These are phyloP conservation scores for Hortiboletus campestris DNA, from an alignment of 768 basidiomycete genomes.

Conservation along the genomic window DNA sequence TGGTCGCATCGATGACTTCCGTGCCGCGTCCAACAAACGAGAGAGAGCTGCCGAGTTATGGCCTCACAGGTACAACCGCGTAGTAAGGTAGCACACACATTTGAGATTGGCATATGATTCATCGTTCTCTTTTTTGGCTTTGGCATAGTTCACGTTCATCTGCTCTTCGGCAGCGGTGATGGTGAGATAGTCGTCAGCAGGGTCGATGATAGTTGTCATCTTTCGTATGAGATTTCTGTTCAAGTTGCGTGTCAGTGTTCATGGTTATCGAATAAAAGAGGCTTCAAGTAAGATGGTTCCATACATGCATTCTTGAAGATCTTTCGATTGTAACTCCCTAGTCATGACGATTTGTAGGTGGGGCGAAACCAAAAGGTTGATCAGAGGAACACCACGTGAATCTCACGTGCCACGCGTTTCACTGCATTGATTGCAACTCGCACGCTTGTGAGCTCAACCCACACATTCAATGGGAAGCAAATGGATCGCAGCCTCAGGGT, in stretches of 20 bases:
- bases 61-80: not conserved
- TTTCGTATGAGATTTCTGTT: slow-evolving; percentile 64
- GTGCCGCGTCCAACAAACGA: slow-evolving; percentile 64
- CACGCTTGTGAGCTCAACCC: too few species aligned
- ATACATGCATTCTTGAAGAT: slow-evolving; percentile 37
- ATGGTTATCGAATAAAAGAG: not conserved
- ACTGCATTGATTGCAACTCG: too few species aligned
- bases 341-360: slow-evolving; percentile 16
- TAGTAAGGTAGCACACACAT: slow-evolving; percentile 37
- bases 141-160: slow-evolving; percentile 55
- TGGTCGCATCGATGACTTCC: slow-evolving; percentile 68
- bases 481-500: not conserved
- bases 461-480: not conserved
- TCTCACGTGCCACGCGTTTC: slow-evolving; percentile 19
- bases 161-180: slow-evolving; percentile 73
- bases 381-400: not conserved
- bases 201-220: slow-evolving; percentile 72
- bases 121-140: slow-evolving; percentile 65
- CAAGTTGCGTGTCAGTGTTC: slow-evolving; percentile 2
- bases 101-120: slow-evolving; percentile 64
- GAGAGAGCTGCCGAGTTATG: slow-evolving; percentile 49
- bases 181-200: slow-evolving; percentile 74
- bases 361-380: not conserved
- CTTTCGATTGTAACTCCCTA: slow-evolving; percentile 32
- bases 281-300: not conserved